Percentiles rank a stretch among this genome's conserved stretches.
These are phyloP conservation scores for Colletotrichum spaethianum DNA, from an alignment of 2,329 filamentous ascomycete species.

Conservation along the genomic window DNA sequence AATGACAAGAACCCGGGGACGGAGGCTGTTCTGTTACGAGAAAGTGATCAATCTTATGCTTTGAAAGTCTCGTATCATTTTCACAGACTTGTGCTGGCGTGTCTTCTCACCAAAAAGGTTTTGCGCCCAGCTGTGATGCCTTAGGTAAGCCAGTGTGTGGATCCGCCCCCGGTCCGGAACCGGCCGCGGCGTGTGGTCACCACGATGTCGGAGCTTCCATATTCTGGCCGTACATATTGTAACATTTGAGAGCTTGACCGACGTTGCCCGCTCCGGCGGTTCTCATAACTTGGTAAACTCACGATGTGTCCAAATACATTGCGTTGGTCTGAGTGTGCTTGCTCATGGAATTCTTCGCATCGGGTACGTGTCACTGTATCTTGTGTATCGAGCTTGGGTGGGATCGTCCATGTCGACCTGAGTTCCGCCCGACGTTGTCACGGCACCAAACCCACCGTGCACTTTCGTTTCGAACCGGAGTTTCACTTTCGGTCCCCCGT, in stretches of 20 bases:
- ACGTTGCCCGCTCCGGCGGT: background rate
- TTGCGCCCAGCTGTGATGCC: background rate
- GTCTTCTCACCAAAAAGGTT: background rate
- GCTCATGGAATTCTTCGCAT: background rate
- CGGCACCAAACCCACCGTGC: background rate
- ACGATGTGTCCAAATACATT: background rate
- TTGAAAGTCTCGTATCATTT: background rate
- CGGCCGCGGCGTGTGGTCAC: background rate
- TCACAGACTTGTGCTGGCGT: too few relatives aligned
- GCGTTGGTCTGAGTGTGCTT: background rate
- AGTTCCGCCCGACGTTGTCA: background rate
- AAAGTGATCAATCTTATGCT: background rate
- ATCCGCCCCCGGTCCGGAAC: background rate
- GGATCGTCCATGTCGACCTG: background rate
- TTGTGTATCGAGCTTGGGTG: background rate
- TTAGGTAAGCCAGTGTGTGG: background rate
- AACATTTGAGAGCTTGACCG: background rate
- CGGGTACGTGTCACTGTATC: background rate
- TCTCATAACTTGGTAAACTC: too few relatives aligned
- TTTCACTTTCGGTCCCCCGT: background rate
- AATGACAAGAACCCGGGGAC: background rate
- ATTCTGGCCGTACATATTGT: background rate
- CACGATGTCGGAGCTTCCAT: background rate
- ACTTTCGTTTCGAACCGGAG: background rate
- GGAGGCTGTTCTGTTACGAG: background rate